These are phyloP conservation scores for Xylaria sp. DNA, from an alignment of 2,329 filamentous ascomycete species.

Conservation along the genomic window DNA sequence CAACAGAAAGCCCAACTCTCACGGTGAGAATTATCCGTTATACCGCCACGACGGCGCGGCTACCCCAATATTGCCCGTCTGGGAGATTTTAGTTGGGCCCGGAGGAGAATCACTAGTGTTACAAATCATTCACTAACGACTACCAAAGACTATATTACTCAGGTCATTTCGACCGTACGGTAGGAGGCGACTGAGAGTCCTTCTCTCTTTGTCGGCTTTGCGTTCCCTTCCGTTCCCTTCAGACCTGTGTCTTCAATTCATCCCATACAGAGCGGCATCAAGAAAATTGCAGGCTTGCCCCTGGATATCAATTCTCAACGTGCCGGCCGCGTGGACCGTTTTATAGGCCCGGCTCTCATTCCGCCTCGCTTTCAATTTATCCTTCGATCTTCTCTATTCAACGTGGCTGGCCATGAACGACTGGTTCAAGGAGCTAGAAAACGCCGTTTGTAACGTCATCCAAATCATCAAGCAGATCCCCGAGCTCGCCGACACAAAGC, in stretches of 20 bases:
- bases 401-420: slow-evolving; percentile 24
- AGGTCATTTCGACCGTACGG: background rate
- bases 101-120: slow-evolving; percentile 17
- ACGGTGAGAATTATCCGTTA: too few relatives aligned
- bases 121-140: slow-evolving; percentile 12
- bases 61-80: slow-evolving; percentile 10
- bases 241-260: background rate
- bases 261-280: background rate
- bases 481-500: slow-evolving; percentile 40
- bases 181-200: background rate
- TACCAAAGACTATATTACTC: background rate
- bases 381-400: background rate
- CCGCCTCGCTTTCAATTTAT: background rate
- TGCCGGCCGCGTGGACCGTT: slow-evolving; percentile 18
- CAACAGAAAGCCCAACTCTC: background rate
- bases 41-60: background rate
- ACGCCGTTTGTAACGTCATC: slow-evolving; percentile 45
- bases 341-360: background rate
- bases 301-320: background rate
- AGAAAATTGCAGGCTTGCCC: background rate
- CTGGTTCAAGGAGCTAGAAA: slow-evolving; percentile 41
- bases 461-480: slow-evolving; percentile 47
- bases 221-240: background rate
- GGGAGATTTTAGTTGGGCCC: slow-evolving; percentile 20
- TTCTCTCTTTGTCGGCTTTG: background rate